These are phyloP conservation scores for Yamadazyma aaseri DNA, from an alignment of 1,139 yeast genomes.

Conservation along the genomic window DNA sequence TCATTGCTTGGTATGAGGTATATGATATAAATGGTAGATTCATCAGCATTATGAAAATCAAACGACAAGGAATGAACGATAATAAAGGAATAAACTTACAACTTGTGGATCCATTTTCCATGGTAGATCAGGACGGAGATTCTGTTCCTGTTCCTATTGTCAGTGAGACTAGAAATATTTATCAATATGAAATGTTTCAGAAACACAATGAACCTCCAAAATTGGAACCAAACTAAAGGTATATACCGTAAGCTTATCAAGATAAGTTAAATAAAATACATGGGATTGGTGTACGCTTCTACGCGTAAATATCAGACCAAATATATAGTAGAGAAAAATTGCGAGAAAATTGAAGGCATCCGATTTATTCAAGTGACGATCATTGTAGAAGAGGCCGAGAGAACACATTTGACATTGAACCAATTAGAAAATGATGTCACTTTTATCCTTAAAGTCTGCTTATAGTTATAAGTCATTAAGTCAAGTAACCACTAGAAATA, in stretches of 20 bases:
- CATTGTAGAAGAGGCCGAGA: too few relatives aligned
- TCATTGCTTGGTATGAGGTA: conserved; percentile 37
- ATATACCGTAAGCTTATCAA: too few relatives aligned
- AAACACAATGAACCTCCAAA: too few relatives aligned
- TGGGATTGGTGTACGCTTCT: too few relatives aligned
- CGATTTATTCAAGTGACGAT: too few relatives aligned
- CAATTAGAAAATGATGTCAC: neutral
- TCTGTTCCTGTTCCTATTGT: conserved; percentile 18
- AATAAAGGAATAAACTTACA: conserved; percentile 19
- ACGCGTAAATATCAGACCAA: conserved; percentile 4
- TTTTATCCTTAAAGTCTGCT: neutral
- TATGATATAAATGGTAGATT: conserved; percentile 35
- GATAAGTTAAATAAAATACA: too few relatives aligned
- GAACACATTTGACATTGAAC: too few relatives aligned
- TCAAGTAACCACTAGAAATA: conserved; percentile 17
- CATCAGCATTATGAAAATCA: conserved; percentile 22
- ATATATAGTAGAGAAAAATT: too few relatives aligned
- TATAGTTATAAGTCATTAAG: neutral
- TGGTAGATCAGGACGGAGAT: conserved; percentile 34
- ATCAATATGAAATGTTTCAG: conserved; percentile 10
- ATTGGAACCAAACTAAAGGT: too few relatives aligned
- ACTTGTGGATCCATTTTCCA: conserved; percentile 31
- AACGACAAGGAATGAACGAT: conserved; percentile 21
- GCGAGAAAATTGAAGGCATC: neutral
- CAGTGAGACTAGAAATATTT: conserved; percentile 18